Evolutionary conservation across 2,329 filamentous ascomycete genomes (phyloP).

Genomic region (Chaetomiaceae sp.): DNA sequence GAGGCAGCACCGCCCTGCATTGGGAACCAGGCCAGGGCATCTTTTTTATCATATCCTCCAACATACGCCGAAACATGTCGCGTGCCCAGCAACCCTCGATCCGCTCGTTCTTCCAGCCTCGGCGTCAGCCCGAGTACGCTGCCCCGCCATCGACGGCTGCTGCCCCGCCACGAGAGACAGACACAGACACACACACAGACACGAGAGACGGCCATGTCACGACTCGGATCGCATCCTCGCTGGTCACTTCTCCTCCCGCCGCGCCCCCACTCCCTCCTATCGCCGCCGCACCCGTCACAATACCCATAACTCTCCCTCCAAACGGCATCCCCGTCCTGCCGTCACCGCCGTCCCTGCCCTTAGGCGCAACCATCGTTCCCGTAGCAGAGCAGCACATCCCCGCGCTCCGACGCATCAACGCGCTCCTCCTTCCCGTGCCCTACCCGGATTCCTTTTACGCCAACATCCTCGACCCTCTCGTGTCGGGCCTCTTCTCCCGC

Average conservation of each 20-base stretch:
- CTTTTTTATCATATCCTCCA: too few relatives aligned
- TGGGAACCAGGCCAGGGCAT: too few relatives aligned
- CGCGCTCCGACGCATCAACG: constrained; percentile 59
- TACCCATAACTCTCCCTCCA: constrained; percentile 19
- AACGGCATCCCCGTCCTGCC: constrained; percentile 28
- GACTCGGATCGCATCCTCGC: constrained; percentile 22
- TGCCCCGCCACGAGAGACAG: constrained; percentile 29
- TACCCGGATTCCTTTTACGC: constrained; percentile 63
- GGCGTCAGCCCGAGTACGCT: constrained; percentile 41
- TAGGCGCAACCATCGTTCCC: constrained; percentile 48
- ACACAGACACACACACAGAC: too few relatives aligned
- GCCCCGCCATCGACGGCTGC: constrained; percentile 31
- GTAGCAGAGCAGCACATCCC: constrained; percentile 49
- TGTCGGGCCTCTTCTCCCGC: constrained; percentile 52
- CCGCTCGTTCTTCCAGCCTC: constrained; percentile 56
- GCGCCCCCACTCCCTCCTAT: constrained; percentile 18
- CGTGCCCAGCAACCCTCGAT: constrained; percentile 51
- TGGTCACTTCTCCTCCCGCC: constrained; percentile 18
- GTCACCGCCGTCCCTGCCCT: constrained; percentile 37
- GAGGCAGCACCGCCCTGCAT: too few relatives aligned
- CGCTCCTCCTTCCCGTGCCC: constrained; percentile 57
- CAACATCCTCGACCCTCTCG: constrained; percentile 45
- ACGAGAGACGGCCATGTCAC: constrained; percentile 21
- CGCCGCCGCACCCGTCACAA: constrained; percentile 1
- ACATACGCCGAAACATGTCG: constrained; percentile 29